A percentile compares a stretch with the other conserved stretches of the same genome.
phyloP scores from a whole-genome alignment of 768 basidiomycete genomes.

The Aureoboletus auriporus region DNA sequence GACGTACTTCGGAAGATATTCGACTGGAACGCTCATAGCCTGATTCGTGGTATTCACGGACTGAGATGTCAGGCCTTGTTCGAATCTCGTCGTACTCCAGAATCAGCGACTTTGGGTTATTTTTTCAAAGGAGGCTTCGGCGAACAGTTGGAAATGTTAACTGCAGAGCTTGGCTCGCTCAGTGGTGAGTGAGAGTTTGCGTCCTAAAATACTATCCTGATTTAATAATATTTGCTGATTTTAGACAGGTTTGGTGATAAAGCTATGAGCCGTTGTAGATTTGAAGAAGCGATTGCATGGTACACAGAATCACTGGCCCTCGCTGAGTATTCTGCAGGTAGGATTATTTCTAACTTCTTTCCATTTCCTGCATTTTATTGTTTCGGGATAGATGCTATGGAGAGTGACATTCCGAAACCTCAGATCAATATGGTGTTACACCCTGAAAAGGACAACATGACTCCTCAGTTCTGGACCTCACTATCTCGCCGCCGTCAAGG shows the following conservation, averaged over 20 bases:
- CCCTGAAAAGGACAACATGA: not conserved
- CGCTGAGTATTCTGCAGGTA: constrained; percentile 3
- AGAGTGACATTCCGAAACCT: not conserved
- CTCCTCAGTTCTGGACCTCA: not conserved
- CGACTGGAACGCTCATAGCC: constrained; percentile 3
- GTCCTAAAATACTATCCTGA: not conserved
- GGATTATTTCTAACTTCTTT: not conserved
- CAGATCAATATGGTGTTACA: not conserved
- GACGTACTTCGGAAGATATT: constrained; percentile 9
- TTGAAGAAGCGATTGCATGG: constrained; percentile 8
- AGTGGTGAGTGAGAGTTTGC: constrained; percentile 10
- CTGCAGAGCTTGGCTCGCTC: constrained; percentile 6
- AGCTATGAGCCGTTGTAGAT: not conserved
- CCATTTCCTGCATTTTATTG: not conserved
- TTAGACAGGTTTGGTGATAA: constrained; percentile 13
- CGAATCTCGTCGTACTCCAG: not conserved
- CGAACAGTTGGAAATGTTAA: constrained; percentile 5
- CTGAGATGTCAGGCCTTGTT: constrained; percentile 7
- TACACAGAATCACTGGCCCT: constrained; percentile 10
- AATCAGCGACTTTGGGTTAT: not conserved
- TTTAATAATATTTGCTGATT: not conserved
- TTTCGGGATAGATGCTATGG: not conserved
- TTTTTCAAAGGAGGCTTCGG: not conserved
- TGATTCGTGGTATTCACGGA: constrained; percentile 8
- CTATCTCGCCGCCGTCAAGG: not conserved